phyloP scores from a whole-genome alignment of 1,139 yeast species.

The Suhomyces bolitotheri region DNA sequence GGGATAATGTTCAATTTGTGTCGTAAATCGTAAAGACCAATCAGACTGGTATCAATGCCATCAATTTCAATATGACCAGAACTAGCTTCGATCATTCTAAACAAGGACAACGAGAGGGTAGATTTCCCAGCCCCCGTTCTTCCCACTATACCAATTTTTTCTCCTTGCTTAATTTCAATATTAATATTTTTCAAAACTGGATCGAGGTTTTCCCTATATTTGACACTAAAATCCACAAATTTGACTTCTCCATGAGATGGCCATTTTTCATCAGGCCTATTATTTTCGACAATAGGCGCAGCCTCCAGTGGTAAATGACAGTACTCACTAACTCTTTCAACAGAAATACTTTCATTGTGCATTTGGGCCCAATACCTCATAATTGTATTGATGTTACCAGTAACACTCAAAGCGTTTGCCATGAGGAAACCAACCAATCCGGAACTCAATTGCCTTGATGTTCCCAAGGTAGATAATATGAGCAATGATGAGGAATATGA shows the following conservation, averaged over 20 bases:
- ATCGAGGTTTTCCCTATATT: slow-evolving; percentile 30
- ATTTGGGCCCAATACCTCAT: slow-evolving; percentile 31
- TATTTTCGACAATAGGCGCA: slow-evolving; percentile 23
- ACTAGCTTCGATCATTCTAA: slow-evolving; percentile 32
- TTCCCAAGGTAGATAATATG: slow-evolving; percentile 25
- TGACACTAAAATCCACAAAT: slow-evolving; percentile 27
- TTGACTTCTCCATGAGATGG: slow-evolving; percentile 26
- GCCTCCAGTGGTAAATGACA: slow-evolving; percentile 28
- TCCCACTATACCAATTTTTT: slow-evolving; percentile 35
- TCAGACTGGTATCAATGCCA: slow-evolving; percentile 24
- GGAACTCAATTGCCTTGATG: slow-evolving; percentile 23
- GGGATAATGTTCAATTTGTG: slow-evolving; percentile 32
- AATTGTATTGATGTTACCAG: slow-evolving; percentile 25
- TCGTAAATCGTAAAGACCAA: slow-evolving; percentile 32
- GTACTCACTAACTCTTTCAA: slow-evolving; percentile 32
- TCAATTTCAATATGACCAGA: slow-evolving; percentile 31
- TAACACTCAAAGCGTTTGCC: slow-evolving; percentile 28
- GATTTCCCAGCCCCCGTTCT: slow-evolving; percentile 38
- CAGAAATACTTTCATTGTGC: slow-evolving; percentile 28
- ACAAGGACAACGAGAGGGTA: slow-evolving; percentile 31
- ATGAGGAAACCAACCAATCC: slow-evolving; percentile 32
- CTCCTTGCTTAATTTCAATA: slow-evolving; percentile 25
- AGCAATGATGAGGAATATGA: slow-evolving; percentile 31
- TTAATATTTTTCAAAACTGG: slow-evolving; percentile 27
- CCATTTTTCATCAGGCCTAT: slow-evolving; percentile 26